These are phyloP conservation scores for Garcia nutans DNA, from an alignment of 345 rosid species.

Conservation along the genomic window DNA sequence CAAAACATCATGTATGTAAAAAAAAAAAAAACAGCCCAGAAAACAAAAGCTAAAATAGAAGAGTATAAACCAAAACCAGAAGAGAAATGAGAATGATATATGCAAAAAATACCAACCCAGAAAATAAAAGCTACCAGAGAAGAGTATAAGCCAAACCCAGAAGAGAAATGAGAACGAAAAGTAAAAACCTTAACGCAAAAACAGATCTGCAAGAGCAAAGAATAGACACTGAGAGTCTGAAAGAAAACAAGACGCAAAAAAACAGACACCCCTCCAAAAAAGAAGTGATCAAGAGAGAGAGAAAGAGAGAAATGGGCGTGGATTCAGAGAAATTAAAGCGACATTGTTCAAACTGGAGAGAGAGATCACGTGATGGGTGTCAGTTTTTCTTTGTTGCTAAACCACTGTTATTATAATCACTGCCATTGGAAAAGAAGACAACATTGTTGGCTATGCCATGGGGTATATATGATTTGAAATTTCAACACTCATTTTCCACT, in stretches of 20 bases:
- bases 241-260: not conserved
- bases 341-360: not conserved
- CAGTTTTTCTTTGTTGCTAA: not conserved
- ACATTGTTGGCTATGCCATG: no score
- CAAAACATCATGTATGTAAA: not conserved
- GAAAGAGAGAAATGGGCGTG: not conserved
- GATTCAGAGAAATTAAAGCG: conserved; percentile 10
- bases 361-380: conserved; percentile 24
- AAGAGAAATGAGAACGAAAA: no score
- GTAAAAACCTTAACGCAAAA: not conserved
- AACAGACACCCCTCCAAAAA: not conserved
- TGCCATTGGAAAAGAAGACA: not conserved
- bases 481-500: no score
- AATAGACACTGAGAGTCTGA: not conserved
- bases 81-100: not conserved
- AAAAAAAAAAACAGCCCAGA: not conserved
- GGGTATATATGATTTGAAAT: no score
- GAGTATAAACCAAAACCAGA: not conserved
- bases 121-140: no score
- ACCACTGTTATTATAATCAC: no score
- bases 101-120: no score
- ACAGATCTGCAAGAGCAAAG: conserved; percentile 12
- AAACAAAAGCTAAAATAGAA: not conserved
- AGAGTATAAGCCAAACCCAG: no score
- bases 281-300: not conserved